Base-by-base conservation (phyloP, 2,329 filamentous ascomycete species). In the Fusarium buharicum region DNA sequence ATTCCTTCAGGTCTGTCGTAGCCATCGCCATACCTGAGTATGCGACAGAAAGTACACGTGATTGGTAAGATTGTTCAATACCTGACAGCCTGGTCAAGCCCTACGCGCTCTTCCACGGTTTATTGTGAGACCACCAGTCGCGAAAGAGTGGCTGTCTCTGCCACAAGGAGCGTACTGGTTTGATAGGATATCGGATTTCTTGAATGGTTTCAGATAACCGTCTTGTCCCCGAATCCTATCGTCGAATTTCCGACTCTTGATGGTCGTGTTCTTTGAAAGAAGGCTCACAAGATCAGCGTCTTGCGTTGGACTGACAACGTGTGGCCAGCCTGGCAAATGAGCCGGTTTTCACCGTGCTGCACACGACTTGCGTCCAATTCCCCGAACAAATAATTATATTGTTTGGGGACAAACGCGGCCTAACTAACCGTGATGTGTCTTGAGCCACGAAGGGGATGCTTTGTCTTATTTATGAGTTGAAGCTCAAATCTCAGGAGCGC, bases 1-100 rank as follows among this genome's bases (percentile, higher is more conserved):
- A 79, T 5, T 79, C 77, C 43, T 76, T 78, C 48, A 72, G 61
- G 3, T 77, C 75, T 16, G 75, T 54, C 70, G 75, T 75, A 30
- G 40, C 45, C 41, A 49, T 44, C 17, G 49, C 31, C 37, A 36
- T 51, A 20, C 24, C 52, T 2, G 24, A 34, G 14, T 30, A 11
- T 38, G 17, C 31, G 28, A 18, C 50, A 37, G 38, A 20, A 17
- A 38, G 16, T 30, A 38, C 24, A 17, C 50, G 40, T 24, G 18
- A 17, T 28, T 33, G 34, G 22, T 31, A 34, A 30, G 33, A 30
- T 28, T 53, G 33, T 17, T 41, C 31, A 17, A 44, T 34, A 31
- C 20, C 14, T 31, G 27, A 31, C 38, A 39, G 11, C 4, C 36
- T 22, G 13, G 18, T 22, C 18, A 22, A 38, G 36, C 37, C 24